A percentile compares a stretch with the other conserved stretches of the same genome.
These are phyloP conservation scores for Excoecaria cochinchinensis DNA, from an alignment of 345 rosid genomes.

Conservation along the genomic window DNA sequence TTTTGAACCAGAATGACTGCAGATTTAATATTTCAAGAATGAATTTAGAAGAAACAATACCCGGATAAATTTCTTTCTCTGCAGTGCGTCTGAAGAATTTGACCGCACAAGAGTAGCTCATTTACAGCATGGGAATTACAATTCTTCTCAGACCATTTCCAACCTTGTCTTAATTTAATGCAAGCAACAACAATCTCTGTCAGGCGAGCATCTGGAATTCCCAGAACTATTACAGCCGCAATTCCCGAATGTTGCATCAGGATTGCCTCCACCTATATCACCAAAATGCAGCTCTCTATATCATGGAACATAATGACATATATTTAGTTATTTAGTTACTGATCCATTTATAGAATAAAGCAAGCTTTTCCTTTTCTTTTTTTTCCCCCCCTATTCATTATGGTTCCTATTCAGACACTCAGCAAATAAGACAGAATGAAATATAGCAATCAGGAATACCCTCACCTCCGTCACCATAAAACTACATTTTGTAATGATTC, in stretches of 20 bases:
- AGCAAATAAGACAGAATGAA: background rate
- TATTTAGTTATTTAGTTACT: background rate
- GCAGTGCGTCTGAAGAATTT: slow-evolving; percentile 48
- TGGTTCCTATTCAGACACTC: background rate
- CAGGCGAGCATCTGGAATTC: slow-evolving; percentile 56
- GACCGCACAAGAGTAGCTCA: slow-evolving; percentile 41
- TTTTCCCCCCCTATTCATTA: background rate
- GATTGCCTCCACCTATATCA: slow-evolving; percentile 57
- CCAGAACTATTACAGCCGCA: slow-evolving; percentile 51
- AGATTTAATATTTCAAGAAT: background rate
- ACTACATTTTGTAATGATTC: background rate
- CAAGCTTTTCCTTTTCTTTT: background rate
- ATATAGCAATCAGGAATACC: slow-evolving; percentile 28
- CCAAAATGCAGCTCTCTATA: slow-evolving; percentile 7
- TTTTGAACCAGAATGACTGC: background rate
- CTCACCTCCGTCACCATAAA: slow-evolving; percentile 49
- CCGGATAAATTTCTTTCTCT: slow-evolving; percentile 57
- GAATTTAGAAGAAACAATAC: slow-evolving; percentile 23
- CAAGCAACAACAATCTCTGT: slow-evolving; percentile 79
- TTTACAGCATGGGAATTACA: slow-evolving; percentile 3
- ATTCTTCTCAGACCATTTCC: slow-evolving; percentile 58
- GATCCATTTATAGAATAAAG: background rate
- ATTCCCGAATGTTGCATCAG: slow-evolving; percentile 63
- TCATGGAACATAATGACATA: background rate
- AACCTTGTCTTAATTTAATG: slow-evolving; percentile 48